Conservation (phyloP, 2,329 filamentous ascomycete species). For the Diplodia seriata region DNA sequence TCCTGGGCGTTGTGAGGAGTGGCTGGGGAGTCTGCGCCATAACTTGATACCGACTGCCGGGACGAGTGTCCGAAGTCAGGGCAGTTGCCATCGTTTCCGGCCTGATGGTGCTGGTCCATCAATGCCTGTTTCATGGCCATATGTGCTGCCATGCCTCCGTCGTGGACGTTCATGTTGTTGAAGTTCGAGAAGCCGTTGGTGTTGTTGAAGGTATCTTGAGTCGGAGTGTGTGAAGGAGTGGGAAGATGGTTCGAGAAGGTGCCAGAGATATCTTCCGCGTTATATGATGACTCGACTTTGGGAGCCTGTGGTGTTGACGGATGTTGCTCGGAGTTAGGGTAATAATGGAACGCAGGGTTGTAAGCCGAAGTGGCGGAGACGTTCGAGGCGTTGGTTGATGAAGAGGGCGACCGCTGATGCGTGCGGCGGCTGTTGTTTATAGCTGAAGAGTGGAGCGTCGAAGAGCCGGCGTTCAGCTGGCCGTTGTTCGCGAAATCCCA, state of each 20-base stretch:
- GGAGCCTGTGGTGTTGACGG: conserved; percentile 50
- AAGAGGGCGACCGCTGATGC: conserved; percentile 50
- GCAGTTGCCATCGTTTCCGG: conserved; percentile 55
- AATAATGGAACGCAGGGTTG: conserved; percentile 46
- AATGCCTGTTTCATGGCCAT: conserved; percentile 66
- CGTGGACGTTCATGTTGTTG: conserved; percentile 48
- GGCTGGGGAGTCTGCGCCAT: conserved; percentile 66
- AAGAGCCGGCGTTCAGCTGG: conserved; percentile 35
- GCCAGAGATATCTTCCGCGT: conserved; percentile 48
- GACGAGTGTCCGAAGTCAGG: conserved; percentile 61
- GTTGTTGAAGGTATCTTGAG: conserved; percentile 58
- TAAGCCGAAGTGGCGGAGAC: conserved; percentile 44
- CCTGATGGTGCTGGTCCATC: conserved; percentile 57
- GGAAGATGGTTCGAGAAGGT: conserved; percentile 61
- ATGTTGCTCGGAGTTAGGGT: conserved; percentile 52
- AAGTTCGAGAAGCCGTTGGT: conserved; percentile 53
- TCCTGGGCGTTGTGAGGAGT: conserved; percentile 64
- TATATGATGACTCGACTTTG: conserved; percentile 40
- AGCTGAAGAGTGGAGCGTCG: conserved; percentile 20
- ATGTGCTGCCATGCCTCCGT: conserved; percentile 57
- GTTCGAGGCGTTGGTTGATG: conserved; percentile 49
- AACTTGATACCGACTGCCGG: conserved; percentile 65
- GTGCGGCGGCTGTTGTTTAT: conserved; percentile 32
- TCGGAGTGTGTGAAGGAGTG: conserved; percentile 62
- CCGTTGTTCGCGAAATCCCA: conserved; percentile 46